A percentile compares a stretch with the other conserved stretches of the same genome.
These are phyloP conservation scores for Trichosporon sp. DNA, from an alignment of 1,284 basidiomycete species.

Conservation along the genomic window DNA sequence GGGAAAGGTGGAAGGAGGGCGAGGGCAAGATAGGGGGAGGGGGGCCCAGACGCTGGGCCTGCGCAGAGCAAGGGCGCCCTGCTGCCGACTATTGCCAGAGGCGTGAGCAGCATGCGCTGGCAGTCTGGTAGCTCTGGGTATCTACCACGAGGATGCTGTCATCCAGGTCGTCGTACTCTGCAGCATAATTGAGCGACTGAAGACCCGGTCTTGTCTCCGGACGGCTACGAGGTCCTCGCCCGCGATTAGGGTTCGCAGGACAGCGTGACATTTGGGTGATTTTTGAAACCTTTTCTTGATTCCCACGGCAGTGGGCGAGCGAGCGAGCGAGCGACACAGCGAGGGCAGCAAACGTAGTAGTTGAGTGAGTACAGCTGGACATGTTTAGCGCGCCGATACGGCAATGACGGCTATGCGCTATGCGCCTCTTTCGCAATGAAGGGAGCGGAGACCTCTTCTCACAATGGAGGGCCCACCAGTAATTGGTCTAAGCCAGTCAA, in stretches of 20 bases:
- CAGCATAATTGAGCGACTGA: background rate
- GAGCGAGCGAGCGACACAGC: too few species aligned
- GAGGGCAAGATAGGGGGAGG: background rate
- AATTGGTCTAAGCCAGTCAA: conserved; percentile 2
- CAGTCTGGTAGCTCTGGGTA: background rate
- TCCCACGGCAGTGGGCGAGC: conserved; percentile 1
- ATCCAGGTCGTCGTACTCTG: background rate
- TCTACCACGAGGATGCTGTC: background rate
- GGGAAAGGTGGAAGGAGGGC: too few species aligned
- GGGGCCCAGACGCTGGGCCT: background rate
- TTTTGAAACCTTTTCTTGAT: background rate
- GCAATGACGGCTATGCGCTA: background rate
- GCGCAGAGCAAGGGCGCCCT: background rate
- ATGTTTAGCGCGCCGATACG: background rate
- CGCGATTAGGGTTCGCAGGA: background rate
- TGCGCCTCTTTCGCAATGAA: too few species aligned
- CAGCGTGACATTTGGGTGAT: conserved; percentile 1
- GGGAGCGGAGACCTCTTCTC: background rate
- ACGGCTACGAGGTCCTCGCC: background rate
- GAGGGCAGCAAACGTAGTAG: background rate
- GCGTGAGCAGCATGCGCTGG: background rate
- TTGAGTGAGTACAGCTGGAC: too few species aligned
- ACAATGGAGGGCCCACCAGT: background rate
- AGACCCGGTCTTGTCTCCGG: background rate
- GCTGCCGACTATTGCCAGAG: background rate